A percentile compares a stretch with the other conserved stretches of the same genome.
Conservation (phyloP, 1,284 basidiomycete species). For the Cerrena zonata region DNA sequence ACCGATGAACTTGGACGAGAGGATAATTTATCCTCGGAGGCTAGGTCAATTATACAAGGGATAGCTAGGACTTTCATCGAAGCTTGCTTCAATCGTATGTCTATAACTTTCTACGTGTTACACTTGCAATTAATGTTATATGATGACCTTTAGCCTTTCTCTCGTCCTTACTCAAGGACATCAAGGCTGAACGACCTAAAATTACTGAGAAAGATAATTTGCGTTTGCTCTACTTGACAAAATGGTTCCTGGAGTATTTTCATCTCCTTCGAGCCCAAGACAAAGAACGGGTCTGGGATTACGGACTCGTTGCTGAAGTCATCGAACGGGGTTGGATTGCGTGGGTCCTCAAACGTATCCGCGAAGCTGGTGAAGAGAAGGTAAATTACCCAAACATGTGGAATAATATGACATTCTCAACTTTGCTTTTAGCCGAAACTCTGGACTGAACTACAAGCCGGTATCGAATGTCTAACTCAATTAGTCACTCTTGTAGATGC, state of each 20-base stretch:
- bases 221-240: constrained; percentile 74
- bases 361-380: constrained; percentile 82
- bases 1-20: constrained; percentile 70
- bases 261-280: constrained; percentile 50
- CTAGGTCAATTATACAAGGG: constrained; percentile 60
- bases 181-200: constrained; percentile 83
- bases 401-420: constrained; percentile 9
- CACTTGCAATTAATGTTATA: neutral
- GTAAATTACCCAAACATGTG: constrained; percentile 35
- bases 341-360: constrained; percentile 87
- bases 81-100: constrained; percentile 81
- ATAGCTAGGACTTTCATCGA: constrained; percentile 72
- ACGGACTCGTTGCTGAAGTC: constrained; percentile 78
- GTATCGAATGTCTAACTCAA: constrained; percentile 87
- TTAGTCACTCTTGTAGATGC: constrained; percentile 78
- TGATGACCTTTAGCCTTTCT: constrained; percentile 61
- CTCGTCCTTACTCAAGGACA: constrained; percentile 80
- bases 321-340: constrained; percentile 80
- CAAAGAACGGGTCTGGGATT: constrained; percentile 46
- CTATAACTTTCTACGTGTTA: constrained; percentile 1
- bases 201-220: constrained; percentile 87
- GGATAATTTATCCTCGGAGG: constrained; percentile 69
- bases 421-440: constrained; percentile 60
- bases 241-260: constrained; percentile 90
- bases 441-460: constrained; percentile 93